Conservation (phyloP, 371 early-diverging fungal genomes). For the Nematocida ironsii region DNA sequence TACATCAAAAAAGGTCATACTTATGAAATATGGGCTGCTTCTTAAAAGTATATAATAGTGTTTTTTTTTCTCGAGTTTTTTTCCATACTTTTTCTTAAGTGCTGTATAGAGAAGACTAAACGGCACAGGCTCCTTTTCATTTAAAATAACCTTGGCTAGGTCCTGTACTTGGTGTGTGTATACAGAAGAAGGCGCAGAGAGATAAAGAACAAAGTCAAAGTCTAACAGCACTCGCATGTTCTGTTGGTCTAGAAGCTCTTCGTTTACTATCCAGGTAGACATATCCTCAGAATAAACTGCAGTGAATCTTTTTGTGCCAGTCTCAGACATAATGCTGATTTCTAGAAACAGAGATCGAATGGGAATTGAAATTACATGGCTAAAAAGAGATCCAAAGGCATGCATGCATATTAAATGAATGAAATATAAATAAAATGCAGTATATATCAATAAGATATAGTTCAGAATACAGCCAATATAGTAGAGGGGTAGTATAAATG, state of each 20-base stretch:
- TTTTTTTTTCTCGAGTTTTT: neutral
- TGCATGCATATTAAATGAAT: neutral
- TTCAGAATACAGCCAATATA: no score
- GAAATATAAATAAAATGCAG: neutral
- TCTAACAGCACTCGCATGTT: conserved; percentile 8
- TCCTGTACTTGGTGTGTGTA: conserved; percentile 31
- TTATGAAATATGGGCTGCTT: conserved; percentile 27
- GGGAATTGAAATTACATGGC: neutral
- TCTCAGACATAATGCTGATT: neutral
- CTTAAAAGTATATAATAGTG: conserved; percentile 20
- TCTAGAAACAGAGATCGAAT: neutral
- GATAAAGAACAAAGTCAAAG: conserved; percentile 12
- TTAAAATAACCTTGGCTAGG: conserved; percentile 2
- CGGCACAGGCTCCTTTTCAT: neutral
- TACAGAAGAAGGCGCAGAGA: conserved; percentile 1
- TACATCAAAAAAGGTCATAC: conserved; percentile 17
- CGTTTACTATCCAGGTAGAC: conserved; percentile 21
- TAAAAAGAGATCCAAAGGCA: neutral
- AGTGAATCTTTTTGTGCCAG: neutral
- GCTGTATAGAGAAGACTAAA: neutral
- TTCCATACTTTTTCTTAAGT: neutral
- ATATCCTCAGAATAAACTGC: neutral
- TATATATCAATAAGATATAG: neutral
- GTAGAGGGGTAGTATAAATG: no score
- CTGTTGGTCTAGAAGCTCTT: neutral